Conservation (phyloP, 257 asterid genomes). For the Misopates orontium region DNA sequence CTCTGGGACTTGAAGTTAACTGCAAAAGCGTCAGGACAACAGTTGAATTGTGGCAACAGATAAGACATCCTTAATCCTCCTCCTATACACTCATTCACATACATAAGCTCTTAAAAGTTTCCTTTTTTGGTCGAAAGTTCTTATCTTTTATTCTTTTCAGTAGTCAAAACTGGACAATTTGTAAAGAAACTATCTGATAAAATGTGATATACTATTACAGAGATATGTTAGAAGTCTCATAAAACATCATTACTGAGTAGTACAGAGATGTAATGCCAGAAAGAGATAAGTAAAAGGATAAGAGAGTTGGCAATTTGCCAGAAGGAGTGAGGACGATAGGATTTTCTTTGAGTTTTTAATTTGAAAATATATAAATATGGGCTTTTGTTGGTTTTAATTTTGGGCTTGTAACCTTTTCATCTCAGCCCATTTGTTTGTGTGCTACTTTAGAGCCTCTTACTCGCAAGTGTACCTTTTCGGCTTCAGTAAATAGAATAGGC, state of each 20-base stretch:
- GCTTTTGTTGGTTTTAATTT: too few species aligned
- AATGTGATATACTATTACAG: background rate
- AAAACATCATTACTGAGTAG: too few species aligned
- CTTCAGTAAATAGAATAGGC: too few species aligned
- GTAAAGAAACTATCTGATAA: too few species aligned
- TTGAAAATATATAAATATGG: too few species aligned
- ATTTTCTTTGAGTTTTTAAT: too few species aligned
- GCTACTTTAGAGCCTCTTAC: too few species aligned
- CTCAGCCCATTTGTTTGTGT: too few species aligned
- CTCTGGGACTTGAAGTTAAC: slow-evolving; percentile 57
- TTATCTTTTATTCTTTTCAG: background rate
- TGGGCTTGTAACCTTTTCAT: too few species aligned
- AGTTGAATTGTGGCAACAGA: slow-evolving; percentile 90
- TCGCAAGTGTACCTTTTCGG: too few species aligned
- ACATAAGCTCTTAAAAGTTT: too few species aligned
- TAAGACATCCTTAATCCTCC: slow-evolving; percentile 62
- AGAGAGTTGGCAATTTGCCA: slow-evolving; percentile 30
- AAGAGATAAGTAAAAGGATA: slow-evolving; percentile 62
- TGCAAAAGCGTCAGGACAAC: slow-evolving; percentile 79
- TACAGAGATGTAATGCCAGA: slow-evolving; percentile 29
- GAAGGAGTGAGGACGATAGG: too few species aligned
- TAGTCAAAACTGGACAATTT: background rate
- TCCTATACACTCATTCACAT: slow-evolving; percentile 34
- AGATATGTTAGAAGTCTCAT: background rate
- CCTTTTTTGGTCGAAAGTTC: background rate